A percentile compares a stretch with the other conserved stretches of the same genome.
Conservation (phyloP, 1,284 basidiomycete species). For the Puccinia hordei region DNA sequence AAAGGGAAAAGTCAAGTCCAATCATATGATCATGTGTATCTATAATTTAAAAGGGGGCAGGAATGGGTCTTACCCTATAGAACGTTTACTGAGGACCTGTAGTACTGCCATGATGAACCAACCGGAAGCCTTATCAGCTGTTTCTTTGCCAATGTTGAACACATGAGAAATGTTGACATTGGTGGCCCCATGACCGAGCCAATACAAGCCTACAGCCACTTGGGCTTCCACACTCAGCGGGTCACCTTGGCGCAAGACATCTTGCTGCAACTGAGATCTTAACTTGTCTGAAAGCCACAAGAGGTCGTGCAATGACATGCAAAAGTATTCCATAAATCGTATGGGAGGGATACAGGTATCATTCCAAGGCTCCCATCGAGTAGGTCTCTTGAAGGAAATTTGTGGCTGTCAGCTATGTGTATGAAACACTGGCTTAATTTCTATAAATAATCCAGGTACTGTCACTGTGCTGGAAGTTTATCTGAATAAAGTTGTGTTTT, state of each 20-base stretch:
- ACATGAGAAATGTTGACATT: not conserved
- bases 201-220: not conserved
- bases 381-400: not conserved
- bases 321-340: not conserved
- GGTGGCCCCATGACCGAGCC: not conserved
- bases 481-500: too few species aligned
- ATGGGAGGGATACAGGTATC: not conserved
- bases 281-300: not conserved
- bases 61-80: not conserved
- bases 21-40: not conserved
- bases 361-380: not conserved
- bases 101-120: not conserved
- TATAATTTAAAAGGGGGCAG: not conserved
- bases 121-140: not conserved
- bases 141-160: not conserved
- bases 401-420: too few species aligned
- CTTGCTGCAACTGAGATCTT: not conserved
- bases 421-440: too few species aligned
- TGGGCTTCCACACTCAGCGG: not conserved
- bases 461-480: too few species aligned
- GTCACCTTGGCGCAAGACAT: not conserved
- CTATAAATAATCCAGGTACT: too few species aligned
- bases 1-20: not conserved
- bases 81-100: not conserved
- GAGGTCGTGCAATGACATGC: not conserved